Conservation (phyloP, 192 early-diverging fungal species). For the Podila epigama region DNA sequence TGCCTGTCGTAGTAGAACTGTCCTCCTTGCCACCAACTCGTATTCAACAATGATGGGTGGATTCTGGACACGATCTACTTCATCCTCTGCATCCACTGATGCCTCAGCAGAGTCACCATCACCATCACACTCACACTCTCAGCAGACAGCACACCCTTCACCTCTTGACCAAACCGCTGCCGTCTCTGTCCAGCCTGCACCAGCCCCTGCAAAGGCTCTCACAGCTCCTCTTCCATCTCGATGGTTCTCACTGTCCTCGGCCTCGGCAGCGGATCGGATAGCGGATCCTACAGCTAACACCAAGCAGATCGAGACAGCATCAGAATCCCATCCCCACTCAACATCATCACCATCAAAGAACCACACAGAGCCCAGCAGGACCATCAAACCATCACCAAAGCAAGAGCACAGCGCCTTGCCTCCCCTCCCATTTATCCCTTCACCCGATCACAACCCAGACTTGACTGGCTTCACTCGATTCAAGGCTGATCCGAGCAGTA, state of each 20-base stretch:
- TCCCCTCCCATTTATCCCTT: slow-evolving; percentile 26
- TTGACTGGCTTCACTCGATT: slow-evolving; percentile 3
- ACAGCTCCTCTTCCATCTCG: slow-evolving; percentile 20
- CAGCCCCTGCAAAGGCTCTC: slow-evolving; percentile 20
- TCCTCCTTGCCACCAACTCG: neutral
- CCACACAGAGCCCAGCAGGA: neutral
- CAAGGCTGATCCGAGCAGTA: slow-evolving; percentile 32
- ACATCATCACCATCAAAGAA: neutral
- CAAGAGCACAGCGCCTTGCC: slow-evolving; percentile 12
- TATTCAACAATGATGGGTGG: slow-evolving; percentile 23
- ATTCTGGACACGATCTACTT: slow-evolving; percentile 25
- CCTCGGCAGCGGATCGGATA: neutral
- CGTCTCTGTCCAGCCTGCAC: slow-evolving; percentile 24
- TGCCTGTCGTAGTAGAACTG: too few species aligned
- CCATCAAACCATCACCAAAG: slow-evolving; percentile 2
- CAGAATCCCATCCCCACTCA: neutral
- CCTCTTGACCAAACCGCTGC: neutral
- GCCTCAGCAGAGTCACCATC: neutral
- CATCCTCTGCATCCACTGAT: slow-evolving; percentile 5
- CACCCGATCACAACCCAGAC: slow-evolving; percentile 23
- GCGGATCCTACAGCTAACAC: too few species aligned
- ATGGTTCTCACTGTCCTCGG: neutral
- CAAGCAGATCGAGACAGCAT: neutral
- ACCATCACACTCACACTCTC: neutral
- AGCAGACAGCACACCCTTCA: neutral